phyloP scores from a whole-genome alignment of 2,329 filamentous ascomycete genomes.

The Ramularia collo-cygni region DNA sequence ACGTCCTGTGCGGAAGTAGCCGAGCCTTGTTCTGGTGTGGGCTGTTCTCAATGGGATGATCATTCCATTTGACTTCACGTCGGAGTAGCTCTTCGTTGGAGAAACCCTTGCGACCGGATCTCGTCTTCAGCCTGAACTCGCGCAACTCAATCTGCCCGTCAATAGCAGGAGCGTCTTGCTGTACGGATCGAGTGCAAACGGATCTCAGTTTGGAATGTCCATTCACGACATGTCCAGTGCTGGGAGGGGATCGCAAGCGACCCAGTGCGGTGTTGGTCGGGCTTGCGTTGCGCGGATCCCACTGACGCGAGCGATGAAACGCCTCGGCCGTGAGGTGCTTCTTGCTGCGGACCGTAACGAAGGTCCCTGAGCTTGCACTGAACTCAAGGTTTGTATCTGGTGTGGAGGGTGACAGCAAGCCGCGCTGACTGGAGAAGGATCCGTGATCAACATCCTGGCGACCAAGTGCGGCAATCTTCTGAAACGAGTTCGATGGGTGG shows the following conservation, averaged over 20 bases:
- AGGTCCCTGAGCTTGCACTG: constrained; percentile 2
- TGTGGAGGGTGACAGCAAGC: not conserved
- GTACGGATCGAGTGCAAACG: not conserved
- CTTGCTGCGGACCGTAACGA: constrained; percentile 2
- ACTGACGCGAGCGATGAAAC: not conserved
- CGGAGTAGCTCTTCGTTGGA: constrained; percentile 4
- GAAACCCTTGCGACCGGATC: not conserved
- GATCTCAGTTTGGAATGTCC: too few species aligned
- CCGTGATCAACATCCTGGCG: too few species aligned
- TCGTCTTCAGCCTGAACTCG: constrained; percentile 10
- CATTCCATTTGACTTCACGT: not conserved
- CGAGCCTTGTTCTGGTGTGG: too few species aligned
- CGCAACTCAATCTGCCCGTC: not conserved
- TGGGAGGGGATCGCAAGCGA: not conserved
- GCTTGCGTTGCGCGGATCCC: constrained; percentile 2
- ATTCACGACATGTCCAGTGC: too few species aligned
- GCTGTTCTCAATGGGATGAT: not conserved
- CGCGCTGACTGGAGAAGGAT: not conserved
- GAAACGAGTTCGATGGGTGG: too few species aligned
- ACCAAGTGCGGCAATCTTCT: too few species aligned
- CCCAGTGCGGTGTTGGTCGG: not conserved
- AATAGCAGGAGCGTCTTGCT: not conserved
- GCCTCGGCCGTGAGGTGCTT: not conserved
- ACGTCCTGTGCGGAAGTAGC: not conserved
- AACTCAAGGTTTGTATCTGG: constrained; percentile 1